A percentile compares a stretch with the other conserved stretches of the same genome.
These are phyloP conservation scores for Saitozyma podzolica DNA, from an alignment of 768 basidiomycete genomes.

Conservation along the genomic window DNA sequence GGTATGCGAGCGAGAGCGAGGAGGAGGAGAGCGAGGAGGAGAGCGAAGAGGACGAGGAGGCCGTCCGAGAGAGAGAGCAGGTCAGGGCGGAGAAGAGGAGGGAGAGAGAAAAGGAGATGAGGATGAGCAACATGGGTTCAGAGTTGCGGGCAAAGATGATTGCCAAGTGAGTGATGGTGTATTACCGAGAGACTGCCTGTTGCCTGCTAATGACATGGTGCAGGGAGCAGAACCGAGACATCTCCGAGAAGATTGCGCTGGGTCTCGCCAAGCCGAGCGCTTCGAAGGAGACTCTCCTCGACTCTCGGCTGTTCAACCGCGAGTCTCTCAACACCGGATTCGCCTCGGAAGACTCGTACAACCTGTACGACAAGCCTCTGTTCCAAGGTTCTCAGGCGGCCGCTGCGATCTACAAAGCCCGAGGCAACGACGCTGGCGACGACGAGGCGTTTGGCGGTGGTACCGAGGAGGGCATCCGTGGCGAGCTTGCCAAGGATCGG, in stretches of 20 bases:
- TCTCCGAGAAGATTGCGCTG: conserved; percentile 97
- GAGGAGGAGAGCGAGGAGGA: conserved; percentile 64
- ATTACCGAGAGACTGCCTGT: neutral
- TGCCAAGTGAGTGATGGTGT: conserved; percentile 60
- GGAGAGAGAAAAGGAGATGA: conserved; percentile 94
- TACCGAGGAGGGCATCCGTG: conserved; percentile 89
- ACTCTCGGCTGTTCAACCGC: conserved; percentile 95
- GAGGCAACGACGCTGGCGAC: conserved; percentile 71
- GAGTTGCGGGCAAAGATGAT: conserved; percentile 95
- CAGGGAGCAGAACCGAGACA: conserved; percentile 92
- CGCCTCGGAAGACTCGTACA: conserved; percentile 91
- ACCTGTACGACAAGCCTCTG: conserved; percentile 87
- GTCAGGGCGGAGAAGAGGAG: conserved; percentile 89
- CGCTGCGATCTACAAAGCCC: conserved; percentile 99
- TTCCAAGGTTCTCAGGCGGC: conserved; percentile 96
- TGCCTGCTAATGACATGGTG: conserved; percentile 1
- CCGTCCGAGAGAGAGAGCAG: conserved; percentile 78
- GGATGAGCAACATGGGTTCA: conserved; percentile 98
- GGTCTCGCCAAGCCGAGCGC: conserved; percentile 95
- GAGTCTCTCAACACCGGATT: conserved; percentile 79
- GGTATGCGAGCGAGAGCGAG: conserved; percentile 79
- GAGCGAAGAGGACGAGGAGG: conserved; percentile 73
- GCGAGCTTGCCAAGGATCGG: conserved; percentile 87
- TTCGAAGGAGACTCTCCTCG: conserved; percentile 96
- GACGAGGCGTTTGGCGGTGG: conserved; percentile 93